phyloP scores from a whole-genome alignment of 495 filamentous ascomycete genomes.

The Hypoxylon cercidicola region DNA sequence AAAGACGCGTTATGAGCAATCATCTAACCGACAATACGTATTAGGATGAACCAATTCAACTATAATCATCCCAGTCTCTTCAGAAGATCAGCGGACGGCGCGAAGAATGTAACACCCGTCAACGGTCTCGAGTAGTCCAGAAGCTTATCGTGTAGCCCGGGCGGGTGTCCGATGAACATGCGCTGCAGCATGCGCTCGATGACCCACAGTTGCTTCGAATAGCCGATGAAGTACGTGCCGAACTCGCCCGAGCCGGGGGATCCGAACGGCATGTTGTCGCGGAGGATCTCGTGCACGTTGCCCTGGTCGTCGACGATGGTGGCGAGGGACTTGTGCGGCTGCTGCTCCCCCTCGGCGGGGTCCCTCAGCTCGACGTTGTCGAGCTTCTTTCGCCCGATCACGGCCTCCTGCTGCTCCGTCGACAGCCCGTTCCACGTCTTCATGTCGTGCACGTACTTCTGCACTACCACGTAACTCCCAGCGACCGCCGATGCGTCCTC shows the following conservation, averaged over 20 bases:
- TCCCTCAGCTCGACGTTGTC: conserved; percentile 68
- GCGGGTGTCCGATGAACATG: conserved; percentile 67
- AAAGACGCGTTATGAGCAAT: too few relatives aligned
- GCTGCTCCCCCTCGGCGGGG: conserved; percentile 56
- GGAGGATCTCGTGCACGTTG: conserved; percentile 62
- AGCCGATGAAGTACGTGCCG: conserved; percentile 70
- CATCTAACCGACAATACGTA: too few relatives aligned
- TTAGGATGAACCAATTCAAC: too few relatives aligned
- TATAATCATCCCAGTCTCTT: conserved; percentile 42
- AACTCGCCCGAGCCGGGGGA: conserved; percentile 63
- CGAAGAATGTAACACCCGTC: conserved; percentile 66
- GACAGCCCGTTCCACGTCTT: conserved; percentile 57
- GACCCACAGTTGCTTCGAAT: conserved; percentile 65
- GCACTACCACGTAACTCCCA: conserved; percentile 67
- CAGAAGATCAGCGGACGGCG: conserved; percentile 59
- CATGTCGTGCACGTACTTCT: conserved; percentile 68
- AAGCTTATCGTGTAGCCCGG: conserved; percentile 65
- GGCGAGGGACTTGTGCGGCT: conserved; percentile 64
- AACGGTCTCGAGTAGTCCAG: conserved; percentile 64
- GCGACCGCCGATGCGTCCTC: conserved; percentile 53
- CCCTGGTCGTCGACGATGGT: conserved; percentile 65
- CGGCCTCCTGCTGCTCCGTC: conserved; percentile 63
- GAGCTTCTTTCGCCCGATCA: conserved; percentile 66
- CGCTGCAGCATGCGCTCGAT: conserved; percentile 67
- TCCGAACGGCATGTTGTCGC: conserved; percentile 71